These are phyloP conservation scores for Pyrus communis DNA, from an alignment of 306 rosid species.

Conservation along the genomic window DNA sequence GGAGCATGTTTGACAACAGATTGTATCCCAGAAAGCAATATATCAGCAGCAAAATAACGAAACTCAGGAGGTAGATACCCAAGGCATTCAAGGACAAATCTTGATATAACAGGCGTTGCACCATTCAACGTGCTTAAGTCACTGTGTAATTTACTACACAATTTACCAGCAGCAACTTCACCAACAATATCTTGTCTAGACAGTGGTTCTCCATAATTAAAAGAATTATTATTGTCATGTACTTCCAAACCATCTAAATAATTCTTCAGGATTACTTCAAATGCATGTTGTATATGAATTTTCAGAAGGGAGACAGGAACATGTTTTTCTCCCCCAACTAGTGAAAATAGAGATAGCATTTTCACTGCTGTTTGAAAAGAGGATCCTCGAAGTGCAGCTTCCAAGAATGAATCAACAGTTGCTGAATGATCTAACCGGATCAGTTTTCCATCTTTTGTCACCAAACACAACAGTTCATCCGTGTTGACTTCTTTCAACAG, in stretches of 20 bases:
- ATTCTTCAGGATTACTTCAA: constrained; percentile 61
- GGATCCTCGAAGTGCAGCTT: constrained; percentile 73
- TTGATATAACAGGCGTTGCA: constrained; percentile 41
- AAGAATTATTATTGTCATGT: constrained; percentile 24
- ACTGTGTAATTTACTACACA: constrained; percentile 27
- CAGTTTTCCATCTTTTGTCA: constrained; percentile 73
- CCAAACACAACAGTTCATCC: constrained; percentile 63
- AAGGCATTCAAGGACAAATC: constrained; percentile 73
- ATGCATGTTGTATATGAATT: constrained; percentile 58
- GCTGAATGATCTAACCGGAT: constrained; percentile 72
- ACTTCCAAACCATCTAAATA: constrained; percentile 33
- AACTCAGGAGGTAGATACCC: constrained; percentile 63
- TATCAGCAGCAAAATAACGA: constrained; percentile 57
- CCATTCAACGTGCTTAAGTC: constrained; percentile 30
- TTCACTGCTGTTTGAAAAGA: constrained; percentile 69
- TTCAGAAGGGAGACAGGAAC: constrained; percentile 70
- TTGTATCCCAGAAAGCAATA: constrained; percentile 74
- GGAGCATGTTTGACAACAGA: constrained; percentile 63
- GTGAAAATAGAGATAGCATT: constrained; percentile 54
- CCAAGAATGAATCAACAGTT: constrained; percentile 64
- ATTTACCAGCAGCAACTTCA: constrained; percentile 29
- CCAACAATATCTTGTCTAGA: constrained; percentile 13
- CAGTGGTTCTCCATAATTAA: constrained; percentile 26
- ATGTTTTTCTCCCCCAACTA: constrained; percentile 69
- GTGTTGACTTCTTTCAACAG: constrained; percentile 57